Conservation (phyloP, 345 rosid species). For the Populus alba region DNA sequence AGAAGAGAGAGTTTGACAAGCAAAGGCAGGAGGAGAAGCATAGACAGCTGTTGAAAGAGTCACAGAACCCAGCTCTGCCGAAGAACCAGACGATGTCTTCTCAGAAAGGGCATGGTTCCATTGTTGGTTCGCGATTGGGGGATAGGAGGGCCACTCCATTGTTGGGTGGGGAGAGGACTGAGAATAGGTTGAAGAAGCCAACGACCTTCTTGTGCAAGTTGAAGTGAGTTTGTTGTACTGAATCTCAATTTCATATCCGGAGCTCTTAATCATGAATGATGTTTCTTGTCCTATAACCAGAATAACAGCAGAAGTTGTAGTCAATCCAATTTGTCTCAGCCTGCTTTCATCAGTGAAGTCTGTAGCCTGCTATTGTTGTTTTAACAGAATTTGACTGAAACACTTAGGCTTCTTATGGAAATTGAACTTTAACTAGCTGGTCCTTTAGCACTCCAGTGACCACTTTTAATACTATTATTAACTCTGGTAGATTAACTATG, state of each 20-base stretch:
- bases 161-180: constrained; percentile 67
- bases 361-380: background rate
- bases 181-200: constrained; percentile 95
- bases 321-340: background rate
- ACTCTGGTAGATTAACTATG: background rate
- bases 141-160: constrained; percentile 75
- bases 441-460: background rate
- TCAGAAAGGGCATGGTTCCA: constrained; percentile 71
- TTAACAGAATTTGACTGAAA: background rate
- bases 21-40: constrained; percentile 71
- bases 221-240: constrained; percentile 60
- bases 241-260: background rate
- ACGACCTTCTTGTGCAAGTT: constrained; percentile 98
- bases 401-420: background rate
- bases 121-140: constrained; percentile 68
- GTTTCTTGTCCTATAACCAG: background rate
- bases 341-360: background rate
- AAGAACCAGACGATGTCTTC: constrained; percentile 54
- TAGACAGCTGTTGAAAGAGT: constrained; percentile 62
- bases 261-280: background rate
- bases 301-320: background rate
- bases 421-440: background rate
- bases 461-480: background rate
- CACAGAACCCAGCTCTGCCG: constrained; percentile 47
- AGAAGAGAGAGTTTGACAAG: constrained; percentile 89